These are phyloP conservation scores for Cucurbita pepo DNA, from an alignment of 306 rosid genomes.

Conservation along the genomic window DNA sequence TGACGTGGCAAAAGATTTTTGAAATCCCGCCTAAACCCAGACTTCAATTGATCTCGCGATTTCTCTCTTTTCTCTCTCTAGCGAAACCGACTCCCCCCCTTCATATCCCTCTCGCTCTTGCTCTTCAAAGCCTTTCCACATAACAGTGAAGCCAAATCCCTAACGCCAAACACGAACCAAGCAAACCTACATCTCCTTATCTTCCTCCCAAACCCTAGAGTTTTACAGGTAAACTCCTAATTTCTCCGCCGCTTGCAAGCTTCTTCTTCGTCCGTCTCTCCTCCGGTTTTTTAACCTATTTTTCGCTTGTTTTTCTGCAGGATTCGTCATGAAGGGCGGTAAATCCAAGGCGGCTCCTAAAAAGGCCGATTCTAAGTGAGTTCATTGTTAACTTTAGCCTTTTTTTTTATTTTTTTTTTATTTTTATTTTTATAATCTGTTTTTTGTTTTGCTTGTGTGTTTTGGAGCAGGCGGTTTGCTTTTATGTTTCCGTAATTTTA, in stretches of 20 bases:
- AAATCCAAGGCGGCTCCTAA: constrained; percentile 40
- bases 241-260: constrained; percentile 5
- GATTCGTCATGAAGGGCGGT: constrained; percentile 47
- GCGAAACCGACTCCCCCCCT: neutral
- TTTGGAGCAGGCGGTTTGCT: neutral
- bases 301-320: constrained; percentile 6
- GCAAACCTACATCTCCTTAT: neutral
- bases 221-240: neutral
- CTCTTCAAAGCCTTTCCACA: neutral
- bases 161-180: neutral
- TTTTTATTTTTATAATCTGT: neutral
- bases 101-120: constrained; percentile 12
- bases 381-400: neutral
- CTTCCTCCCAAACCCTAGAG: constrained; percentile 10
- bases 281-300: neutral
- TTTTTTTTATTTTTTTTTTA: neutral
- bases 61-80: constrained; percentile 7
- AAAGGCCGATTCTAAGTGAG: constrained; percentile 36
- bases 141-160: neutral
- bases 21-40: constrained; percentile 90
- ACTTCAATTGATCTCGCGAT: constrained; percentile 35
- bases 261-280: neutral
- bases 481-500: neutral
- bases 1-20: constrained; percentile 37
- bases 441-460: neutral